Evolutionary conservation across 2,329 filamentous ascomycete genomes (phyloP).

Genomic region (Arthroderma uncinatum): DNA sequence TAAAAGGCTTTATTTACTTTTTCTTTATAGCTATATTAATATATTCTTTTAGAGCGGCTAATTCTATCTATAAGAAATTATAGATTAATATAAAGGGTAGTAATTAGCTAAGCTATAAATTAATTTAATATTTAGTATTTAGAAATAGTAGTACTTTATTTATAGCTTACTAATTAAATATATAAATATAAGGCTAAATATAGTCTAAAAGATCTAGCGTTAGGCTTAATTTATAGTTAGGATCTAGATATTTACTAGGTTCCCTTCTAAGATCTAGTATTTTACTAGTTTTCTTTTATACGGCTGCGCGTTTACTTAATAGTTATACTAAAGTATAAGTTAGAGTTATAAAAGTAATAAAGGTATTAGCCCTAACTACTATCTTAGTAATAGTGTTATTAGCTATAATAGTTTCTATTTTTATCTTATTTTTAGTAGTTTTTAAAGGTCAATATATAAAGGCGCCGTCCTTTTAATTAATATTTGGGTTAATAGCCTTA

Average conservation of each 20-base stretch:
- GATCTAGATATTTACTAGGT: background rate
- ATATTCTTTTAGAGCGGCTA: background rate
- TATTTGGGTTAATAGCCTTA: background rate
- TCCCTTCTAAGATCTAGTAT: no score
- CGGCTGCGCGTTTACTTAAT: no score
- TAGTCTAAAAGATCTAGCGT: background rate
- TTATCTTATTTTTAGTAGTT: background rate
- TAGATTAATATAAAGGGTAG: background rate
- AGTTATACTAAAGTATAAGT: background rate
- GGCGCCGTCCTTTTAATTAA: background rate
- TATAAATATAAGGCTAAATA: background rate
- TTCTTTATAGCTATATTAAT: background rate
- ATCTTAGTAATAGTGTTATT: background rate
- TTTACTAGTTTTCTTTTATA: no score
- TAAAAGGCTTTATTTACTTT: background rate
- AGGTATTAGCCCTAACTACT: background rate
- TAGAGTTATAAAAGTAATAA: background rate
- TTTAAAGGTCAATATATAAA: background rate
- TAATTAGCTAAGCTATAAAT: no score
- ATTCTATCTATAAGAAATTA: background rate
- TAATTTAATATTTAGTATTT: background rate
- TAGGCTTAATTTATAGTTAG: background rate
- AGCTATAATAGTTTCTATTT: background rate
- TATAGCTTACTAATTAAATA: background rate
- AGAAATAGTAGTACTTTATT: background rate